phyloP scores from a whole-genome alignment of 2,329 filamentous ascomycete species.

The Teratosphaeria viscida region DNA sequence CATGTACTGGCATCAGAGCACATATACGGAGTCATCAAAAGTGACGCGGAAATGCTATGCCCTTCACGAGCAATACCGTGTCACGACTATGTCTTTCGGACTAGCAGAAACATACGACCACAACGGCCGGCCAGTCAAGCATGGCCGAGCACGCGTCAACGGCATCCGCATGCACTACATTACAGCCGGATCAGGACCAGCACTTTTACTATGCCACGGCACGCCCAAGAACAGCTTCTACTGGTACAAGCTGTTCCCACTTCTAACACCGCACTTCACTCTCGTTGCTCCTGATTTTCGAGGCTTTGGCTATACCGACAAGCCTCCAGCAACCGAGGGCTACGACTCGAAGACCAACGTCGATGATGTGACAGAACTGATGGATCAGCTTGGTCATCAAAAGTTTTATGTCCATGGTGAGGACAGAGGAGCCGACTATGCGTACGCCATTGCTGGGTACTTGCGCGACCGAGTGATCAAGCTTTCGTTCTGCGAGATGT shows the following conservation, averaged over 20 bases:
- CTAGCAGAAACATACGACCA: slow-evolving; percentile 23
- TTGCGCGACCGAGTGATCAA: slow-evolving; percentile 24
- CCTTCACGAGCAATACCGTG: too few species aligned
- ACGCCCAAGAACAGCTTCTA: slow-evolving; percentile 27
- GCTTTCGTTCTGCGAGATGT: slow-evolving; percentile 26
- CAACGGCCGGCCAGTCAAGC: slow-evolving; percentile 16
- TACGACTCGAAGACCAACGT: slow-evolving; percentile 29
- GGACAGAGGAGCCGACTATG: slow-evolving; percentile 27
- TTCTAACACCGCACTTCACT: slow-evolving; percentile 27
- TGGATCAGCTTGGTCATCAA: slow-evolving; percentile 25
- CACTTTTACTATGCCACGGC: slow-evolving; percentile 23
- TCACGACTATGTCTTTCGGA: not conserved
- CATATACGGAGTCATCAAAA: too few species aligned
- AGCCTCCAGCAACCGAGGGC: slow-evolving; percentile 28
- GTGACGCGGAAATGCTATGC: too few species aligned
- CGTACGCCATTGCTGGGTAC: slow-evolving; percentile 24
- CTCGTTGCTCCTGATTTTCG: slow-evolving; percentile 28
- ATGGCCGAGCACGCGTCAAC: slow-evolving; percentile 23
- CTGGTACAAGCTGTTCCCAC: slow-evolving; percentile 27
- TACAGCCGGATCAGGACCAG: slow-evolving; percentile 20
- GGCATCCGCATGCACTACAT: slow-evolving; percentile 26
- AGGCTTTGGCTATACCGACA: slow-evolving; percentile 31
- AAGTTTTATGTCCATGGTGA: slow-evolving; percentile 27
- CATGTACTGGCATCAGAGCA: too few species aligned
- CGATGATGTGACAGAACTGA: slow-evolving; percentile 26